A percentile compares a stretch with the other conserved stretches of the same genome.
Evolutionary conservation across 2,329 filamentous ascomycete genomes (phyloP).

Genomic region (Colletotrichum musae): DNA sequence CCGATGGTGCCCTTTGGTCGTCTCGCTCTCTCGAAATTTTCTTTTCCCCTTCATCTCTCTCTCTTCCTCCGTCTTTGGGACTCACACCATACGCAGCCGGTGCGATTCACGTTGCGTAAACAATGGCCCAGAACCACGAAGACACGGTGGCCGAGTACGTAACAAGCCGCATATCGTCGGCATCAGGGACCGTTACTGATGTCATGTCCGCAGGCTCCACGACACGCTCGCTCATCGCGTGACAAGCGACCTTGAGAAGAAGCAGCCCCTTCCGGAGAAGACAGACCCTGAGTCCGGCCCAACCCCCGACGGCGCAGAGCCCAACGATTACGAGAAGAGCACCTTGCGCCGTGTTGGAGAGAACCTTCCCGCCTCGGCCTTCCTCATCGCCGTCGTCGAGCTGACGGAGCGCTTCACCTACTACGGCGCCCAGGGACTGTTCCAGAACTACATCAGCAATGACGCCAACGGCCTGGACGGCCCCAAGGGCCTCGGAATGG

Average conservation of each 20-base stretch:
- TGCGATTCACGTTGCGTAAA: constrained; percentile 32
- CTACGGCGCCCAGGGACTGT: constrained; percentile 68
- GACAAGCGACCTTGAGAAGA: constrained; percentile 45
- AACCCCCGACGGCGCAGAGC: constrained; percentile 64
- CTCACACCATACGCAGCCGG: constrained; percentile 3
- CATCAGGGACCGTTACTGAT: constrained; percentile 9
- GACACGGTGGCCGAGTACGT: constrained; percentile 52
- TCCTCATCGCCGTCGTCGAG: constrained; percentile 70
- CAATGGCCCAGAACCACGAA: constrained; percentile 53
- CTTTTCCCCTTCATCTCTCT: constrained; percentile 20
- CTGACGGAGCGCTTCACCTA: constrained; percentile 71
- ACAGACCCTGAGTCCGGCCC: constrained; percentile 47
- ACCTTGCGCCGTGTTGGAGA: constrained; percentile 68
- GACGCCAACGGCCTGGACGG: constrained; percentile 51
- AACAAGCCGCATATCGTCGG: constrained; percentile 20
- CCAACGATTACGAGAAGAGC: constrained; percentile 65
- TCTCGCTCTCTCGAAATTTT: constrained; percentile 18
- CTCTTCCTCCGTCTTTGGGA: constrained; percentile 12
- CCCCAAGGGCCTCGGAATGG: constrained; percentile 68
- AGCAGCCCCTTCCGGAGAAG: constrained; percentile 20
- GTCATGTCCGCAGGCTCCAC: constrained; percentile 45
- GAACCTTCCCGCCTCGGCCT: constrained; percentile 68
- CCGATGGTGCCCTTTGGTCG: constrained; percentile 11
- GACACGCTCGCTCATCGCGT: constrained; percentile 47
- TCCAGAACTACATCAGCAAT: constrained; percentile 68